A percentile compares a stretch with the other conserved stretches of the same genome.
Conservation (phyloP, 2,329 filamentous ascomycete species). For the Diplodia mutila region DNA sequence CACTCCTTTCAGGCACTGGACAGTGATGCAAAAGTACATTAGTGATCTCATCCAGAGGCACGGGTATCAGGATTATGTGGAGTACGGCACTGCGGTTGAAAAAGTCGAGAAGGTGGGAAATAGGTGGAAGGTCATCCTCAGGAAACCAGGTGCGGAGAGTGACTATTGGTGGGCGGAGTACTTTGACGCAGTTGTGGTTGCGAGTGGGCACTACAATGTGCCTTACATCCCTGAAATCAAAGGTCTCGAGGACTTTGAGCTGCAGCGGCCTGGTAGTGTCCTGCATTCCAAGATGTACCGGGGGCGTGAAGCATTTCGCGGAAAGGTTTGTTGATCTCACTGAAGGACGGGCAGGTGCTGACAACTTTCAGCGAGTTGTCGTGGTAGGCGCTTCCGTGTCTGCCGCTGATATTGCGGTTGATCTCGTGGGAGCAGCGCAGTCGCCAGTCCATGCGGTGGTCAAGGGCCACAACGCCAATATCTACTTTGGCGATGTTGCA, state of each 20-base stretch:
- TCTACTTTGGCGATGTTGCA: conserved; percentile 62
- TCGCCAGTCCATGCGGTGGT: conserved; percentile 59
- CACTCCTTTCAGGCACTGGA: conserved; percentile 66
- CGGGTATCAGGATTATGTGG: conserved; percentile 57
- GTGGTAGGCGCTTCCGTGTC: conserved; percentile 68
- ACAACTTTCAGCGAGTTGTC: conserved; percentile 56
- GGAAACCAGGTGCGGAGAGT: conserved; percentile 41
- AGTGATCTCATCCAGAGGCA: conserved; percentile 56
- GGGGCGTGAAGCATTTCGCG: conserved; percentile 49
- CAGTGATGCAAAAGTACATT: conserved; percentile 60
- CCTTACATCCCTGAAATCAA: conserved; percentile 59
- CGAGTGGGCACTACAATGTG: conserved; percentile 64
- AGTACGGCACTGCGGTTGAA: conserved; percentile 66
- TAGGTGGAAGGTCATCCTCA: conserved; percentile 60
- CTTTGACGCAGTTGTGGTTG: conserved; percentile 66
- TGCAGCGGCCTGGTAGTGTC: conserved; percentile 53
- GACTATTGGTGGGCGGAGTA: conserved; percentile 67
- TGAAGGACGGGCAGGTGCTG: background rate
- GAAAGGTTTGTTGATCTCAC: background rate
- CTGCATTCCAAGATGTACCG: conserved; percentile 61
- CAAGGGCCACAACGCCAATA: conserved; percentile 54
- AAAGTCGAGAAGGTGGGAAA: conserved; percentile 53
- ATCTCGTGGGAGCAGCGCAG: conserved; percentile 52
- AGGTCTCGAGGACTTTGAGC: conserved; percentile 55
- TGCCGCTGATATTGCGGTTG: conserved; percentile 63